These are phyloP conservation scores for Aspergillus campestris DNA, from an alignment of 495 filamentous ascomycete genomes.

Conservation along the genomic window DNA sequence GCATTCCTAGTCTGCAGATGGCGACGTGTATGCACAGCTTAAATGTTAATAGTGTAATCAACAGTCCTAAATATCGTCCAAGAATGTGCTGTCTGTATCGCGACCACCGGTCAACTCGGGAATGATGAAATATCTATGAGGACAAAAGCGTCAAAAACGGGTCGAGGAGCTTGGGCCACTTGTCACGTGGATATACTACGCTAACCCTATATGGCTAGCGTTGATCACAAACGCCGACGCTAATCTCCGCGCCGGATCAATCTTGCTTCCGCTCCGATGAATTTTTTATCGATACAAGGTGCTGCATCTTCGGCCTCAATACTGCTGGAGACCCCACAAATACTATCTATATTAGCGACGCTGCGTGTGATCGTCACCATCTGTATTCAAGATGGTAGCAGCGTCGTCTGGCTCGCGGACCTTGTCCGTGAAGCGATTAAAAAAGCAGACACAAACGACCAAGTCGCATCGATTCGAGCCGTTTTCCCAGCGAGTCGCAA, in stretches of 20 bases:
- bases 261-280: slow-evolving; percentile 26
- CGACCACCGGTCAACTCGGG: too few relatives aligned
- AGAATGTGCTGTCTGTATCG: too few relatives aligned
- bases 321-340: slow-evolving; percentile 1
- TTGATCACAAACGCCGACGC: slow-evolving; percentile 9
- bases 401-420: slow-evolving; percentile 54
- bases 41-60: too few relatives aligned
- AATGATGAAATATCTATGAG: too few relatives aligned
- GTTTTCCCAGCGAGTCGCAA: slow-evolving; percentile 88
- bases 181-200: slow-evolving; percentile 20
- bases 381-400: slow-evolving; percentile 40
- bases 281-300: slow-evolving; percentile 36
- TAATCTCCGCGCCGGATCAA: slow-evolving; percentile 32
- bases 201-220: slow-evolving; percentile 8
- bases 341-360: slow-evolving; percentile 16
- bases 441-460: slow-evolving; percentile 59
- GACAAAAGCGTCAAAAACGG: slow-evolving; percentile 11
- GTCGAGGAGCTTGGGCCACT: slow-evolving; percentile 29
- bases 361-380: slow-evolving; percentile 17
- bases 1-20: too few relatives aligned
- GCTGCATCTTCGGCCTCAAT: slow-evolving; percentile 3
- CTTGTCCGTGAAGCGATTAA: slow-evolving; percentile 54
- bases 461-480: slow-evolving; percentile 84
- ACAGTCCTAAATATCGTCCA: too few relatives aligned
- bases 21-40: too few relatives aligned